A percentile compares a stretch with the other conserved stretches of the same genome.
Conservation (phyloP, 805 yeast species). For the Komagataella pastoris region DNA sequence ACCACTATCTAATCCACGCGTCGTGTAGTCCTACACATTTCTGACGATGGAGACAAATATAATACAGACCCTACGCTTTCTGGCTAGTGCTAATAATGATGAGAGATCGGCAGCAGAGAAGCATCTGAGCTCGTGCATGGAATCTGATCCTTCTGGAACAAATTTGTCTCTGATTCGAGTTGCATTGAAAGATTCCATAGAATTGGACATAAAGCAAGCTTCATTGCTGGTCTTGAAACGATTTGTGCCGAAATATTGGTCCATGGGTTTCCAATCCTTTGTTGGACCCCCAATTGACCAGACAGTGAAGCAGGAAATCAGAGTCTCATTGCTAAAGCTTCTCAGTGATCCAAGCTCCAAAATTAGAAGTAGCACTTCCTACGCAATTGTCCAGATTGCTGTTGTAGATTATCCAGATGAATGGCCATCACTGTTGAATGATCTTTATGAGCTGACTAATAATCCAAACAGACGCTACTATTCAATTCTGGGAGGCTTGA, state of each 20-base stretch:
- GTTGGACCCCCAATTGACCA: conserved; percentile 49
- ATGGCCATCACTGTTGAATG: conserved; percentile 65
- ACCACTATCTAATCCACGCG: not conserved
- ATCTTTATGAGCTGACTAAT: conserved; percentile 22
- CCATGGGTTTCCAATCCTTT: conserved; percentile 68
- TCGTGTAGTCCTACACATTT: not conserved
- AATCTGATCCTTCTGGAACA: conserved; percentile 33
- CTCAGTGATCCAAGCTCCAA: conserved; percentile 38
- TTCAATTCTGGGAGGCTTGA: conserved; percentile 37
- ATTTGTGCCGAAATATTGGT: conserved; percentile 66
- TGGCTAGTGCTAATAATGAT: conserved; percentile 30
- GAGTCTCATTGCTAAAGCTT: conserved; percentile 36
- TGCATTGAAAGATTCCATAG: conserved; percentile 17
- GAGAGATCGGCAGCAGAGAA: conserved; percentile 40
- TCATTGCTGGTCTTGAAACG: conserved; percentile 55
- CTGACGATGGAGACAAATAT: not conserved
- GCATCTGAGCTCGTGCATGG: conserved; percentile 27
- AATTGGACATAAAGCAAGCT: conserved; percentile 38
- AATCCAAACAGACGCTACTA: conserved; percentile 1
- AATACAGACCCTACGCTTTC: not conserved
- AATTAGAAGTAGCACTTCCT: conserved; percentile 52
- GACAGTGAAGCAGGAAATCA: conserved; percentile 34
- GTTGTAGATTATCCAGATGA: conserved; percentile 90
- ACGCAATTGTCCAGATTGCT: conserved; percentile 73
- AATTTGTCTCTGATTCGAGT: conserved; percentile 28